Base-by-base conservation (phyloP, 352 stramenopile genomes). In the Globisporangium apiculatum region DNA sequence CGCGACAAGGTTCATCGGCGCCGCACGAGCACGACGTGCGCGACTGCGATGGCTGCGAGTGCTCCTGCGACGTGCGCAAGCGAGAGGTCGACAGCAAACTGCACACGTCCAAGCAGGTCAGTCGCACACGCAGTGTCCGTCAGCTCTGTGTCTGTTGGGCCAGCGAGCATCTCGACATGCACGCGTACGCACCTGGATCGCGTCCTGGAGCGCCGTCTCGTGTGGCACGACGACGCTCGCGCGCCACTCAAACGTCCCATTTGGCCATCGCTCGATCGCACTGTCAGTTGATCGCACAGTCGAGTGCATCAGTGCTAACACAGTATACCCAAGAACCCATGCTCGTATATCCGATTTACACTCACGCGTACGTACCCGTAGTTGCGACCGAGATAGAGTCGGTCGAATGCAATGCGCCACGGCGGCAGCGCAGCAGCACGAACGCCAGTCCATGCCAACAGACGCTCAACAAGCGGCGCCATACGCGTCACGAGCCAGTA, bases 351-450 rank as follows among this genome's bases (percentile, higher is more conserved):
- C 24, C 24, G 24, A 3, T 31, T 31, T 31, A 31, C 24, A 31
- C 24, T 31, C 24, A 3, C 24, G 24, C 24, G 18, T 41, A 58
- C 68, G 46, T 58, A 89, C 75, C 73, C 77, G 53, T 86, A 90
- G 61, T 90, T 90, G 5, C 76, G 67, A 6, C 80, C 80, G 6
- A 88, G 66, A 55, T 73, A 88, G 4, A 84, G 67, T 4, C 66
- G 55, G 8, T 74, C 67, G 9, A 64, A 73, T 5, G 67, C 54
- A 40, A 83, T 62, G 41, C 56, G 48, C 78, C 70, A 89, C 11
- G 66, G 62, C 7, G 61, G 55, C n/a, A 65, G 24, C 24, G 24
- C 24, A 31, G 1, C 24, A 31, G 24, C 24, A 31, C 24, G 24
- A 31, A 31, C 24, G 24, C 24, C 24, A 31, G 24, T 31, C 24